Conservation (phyloP, 1,139 yeast genomes). For the Saccharomyces uvarum region DNA sequence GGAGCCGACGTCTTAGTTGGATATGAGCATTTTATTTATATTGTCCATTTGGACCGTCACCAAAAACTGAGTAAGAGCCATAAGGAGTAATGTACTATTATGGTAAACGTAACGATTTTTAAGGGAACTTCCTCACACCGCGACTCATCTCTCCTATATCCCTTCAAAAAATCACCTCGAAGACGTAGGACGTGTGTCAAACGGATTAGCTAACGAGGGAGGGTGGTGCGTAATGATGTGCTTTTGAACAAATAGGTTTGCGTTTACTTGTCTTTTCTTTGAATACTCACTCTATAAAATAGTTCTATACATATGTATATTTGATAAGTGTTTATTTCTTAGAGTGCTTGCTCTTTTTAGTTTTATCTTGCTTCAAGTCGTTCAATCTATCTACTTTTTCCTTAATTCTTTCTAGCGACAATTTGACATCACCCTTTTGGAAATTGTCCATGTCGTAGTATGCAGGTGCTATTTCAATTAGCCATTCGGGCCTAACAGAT, state of each 20-base stretch:
- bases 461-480: constrained; percentile 76
- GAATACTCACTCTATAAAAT: background rate
- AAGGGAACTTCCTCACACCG: constrained; percentile 1
- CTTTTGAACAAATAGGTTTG: background rate
- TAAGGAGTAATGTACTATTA: background rate
- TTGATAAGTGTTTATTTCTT: background rate
- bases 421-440: constrained; percentile 73
- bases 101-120: background rate
- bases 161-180: background rate
- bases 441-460: constrained; percentile 72
- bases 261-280: background rate
- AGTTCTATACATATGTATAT: background rate
- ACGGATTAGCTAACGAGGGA: background rate
- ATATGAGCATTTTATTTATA: background rate
- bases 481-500: constrained; percentile 80
- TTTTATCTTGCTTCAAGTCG: constrained; percentile 33
- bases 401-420: constrained; percentile 65
- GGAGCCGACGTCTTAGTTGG: background rate
- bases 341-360: constrained; percentile 20
- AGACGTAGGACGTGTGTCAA: background rate
- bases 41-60: background rate
- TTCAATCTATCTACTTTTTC: constrained; percentile 42
- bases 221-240: background rate
- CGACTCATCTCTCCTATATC: background rate
- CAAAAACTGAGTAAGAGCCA: background rate